phyloP scores from a whole-genome alignment of 2,329 filamentous ascomycete genomes.

The Exophiala bonariae region DNA sequence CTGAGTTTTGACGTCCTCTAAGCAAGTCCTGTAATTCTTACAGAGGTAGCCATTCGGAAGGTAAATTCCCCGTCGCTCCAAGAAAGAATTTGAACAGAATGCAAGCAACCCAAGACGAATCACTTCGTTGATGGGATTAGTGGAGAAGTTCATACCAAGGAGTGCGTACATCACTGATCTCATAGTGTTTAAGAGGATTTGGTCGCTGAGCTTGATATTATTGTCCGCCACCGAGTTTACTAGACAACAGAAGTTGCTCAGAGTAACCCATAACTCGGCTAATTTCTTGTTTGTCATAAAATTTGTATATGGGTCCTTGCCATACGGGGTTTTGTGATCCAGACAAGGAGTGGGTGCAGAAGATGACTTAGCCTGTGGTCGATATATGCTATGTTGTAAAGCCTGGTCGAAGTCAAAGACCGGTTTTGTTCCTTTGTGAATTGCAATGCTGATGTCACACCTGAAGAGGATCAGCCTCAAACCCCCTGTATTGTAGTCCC shows the following conservation, averaged over 20 bases:
- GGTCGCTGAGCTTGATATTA: conserved; percentile 24
- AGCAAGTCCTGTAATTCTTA: conserved; percentile 14
- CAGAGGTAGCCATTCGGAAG: conserved; percentile 23
- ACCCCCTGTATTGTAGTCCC: conserved; percentile 2
- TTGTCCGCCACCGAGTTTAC: conserved; percentile 30
- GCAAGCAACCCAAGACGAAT: conserved; percentile 43
- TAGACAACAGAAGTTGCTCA: conserved; percentile 29
- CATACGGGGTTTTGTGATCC: not conserved
- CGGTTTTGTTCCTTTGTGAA: conserved; percentile 26
- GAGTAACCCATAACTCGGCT: conserved; percentile 26
- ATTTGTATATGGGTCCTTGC: no score
- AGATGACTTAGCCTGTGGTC: conserved; percentile 22
- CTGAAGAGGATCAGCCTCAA: conserved; percentile 12
- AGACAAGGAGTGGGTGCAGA: conserved; percentile 16
- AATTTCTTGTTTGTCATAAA: conserved; percentile 24
- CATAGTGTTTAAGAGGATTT: conserved; percentile 36
- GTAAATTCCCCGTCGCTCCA: conserved; percentile 35
- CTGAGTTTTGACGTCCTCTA: conserved; percentile 9
- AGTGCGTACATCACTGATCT: conserved; percentile 43
- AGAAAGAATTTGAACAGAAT: conserved; percentile 39
- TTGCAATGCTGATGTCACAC: conserved; percentile 32
- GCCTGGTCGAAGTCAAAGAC: conserved; percentile 27
- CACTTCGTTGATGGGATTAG: conserved; percentile 34
- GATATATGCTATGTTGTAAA: no score
- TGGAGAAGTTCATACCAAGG: conserved; percentile 34